Percentiles rank a stretch among this genome's conserved stretches.
Evolutionary conservation across 2,329 filamentous ascomycete species (phyloP).

Genomic region (Didymella sp.): DNA sequence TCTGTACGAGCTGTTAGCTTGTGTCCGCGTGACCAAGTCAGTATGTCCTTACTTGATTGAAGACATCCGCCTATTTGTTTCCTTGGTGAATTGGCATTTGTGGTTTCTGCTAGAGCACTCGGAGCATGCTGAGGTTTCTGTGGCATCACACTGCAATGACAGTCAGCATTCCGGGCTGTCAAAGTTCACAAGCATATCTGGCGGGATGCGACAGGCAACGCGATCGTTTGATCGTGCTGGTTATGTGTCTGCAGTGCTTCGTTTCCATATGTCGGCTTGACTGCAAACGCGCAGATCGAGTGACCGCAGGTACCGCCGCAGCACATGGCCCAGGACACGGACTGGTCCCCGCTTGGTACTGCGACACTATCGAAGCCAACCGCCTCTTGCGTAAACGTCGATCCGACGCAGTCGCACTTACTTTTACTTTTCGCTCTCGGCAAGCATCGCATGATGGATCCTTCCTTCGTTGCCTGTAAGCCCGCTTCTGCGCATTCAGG

Average conservation of each 20-base stretch:
- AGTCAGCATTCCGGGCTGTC: conserved; percentile 21
- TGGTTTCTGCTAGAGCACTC: conserved; percentile 97
- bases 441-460: conserved; percentile 98
- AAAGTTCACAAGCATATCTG: not conserved
- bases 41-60: conserved; percentile 81
- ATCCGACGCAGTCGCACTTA: conserved; percentile 35
- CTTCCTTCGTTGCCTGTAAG: conserved; percentile 92
- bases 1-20: conserved; percentile 47
- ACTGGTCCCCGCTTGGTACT: not conserved
- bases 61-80: conserved; percentile 97
- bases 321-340: not conserved
- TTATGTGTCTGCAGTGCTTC: not conserved
- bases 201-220: not conserved
- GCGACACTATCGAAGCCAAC: not conserved
- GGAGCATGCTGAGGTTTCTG: conserved; percentile 93
- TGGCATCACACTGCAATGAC: conserved; percentile 81
- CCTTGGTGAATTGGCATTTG: conserved; percentile 98
- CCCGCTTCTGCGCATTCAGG: conserved; percentile 82
- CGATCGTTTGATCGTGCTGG: not conserved
- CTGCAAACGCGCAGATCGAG: not conserved
- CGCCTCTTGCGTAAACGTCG: not conserved
- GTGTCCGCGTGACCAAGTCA: not conserved
- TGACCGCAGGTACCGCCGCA: not conserved
- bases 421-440: conserved; percentile 77
- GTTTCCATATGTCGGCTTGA: not conserved